Conservation (phyloP, 2,329 filamentous ascomycete genomes). For the Pseudocercospora fijiensis region DNA sequence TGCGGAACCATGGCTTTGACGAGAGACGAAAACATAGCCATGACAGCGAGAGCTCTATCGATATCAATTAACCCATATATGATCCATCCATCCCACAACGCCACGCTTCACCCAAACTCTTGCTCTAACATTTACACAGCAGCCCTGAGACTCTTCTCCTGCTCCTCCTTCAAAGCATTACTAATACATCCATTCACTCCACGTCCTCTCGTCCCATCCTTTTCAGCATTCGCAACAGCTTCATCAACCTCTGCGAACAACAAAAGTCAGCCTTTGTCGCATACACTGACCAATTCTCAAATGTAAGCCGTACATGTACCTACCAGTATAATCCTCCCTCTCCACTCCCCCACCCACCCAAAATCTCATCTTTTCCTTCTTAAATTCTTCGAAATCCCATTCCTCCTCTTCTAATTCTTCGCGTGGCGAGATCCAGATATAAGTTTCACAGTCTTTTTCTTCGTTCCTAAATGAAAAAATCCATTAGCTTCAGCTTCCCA, state of each 20-base stretch:
- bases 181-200: constrained; percentile 45
- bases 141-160: constrained; percentile 8
- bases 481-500: too few species aligned
- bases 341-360: constrained; percentile 53
- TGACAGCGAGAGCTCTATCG: background rate
- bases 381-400: constrained; percentile 88
- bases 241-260: constrained; percentile 46
- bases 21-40: background rate
- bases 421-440: constrained; percentile 53
- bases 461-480: background rate
- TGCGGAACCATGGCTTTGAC: background rate
- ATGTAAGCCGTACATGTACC: too few species aligned
- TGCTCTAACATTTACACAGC: background rate
- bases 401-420: constrained; percentile 66
- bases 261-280: constrained; percentile 8
- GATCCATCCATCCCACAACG: background rate
- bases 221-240: constrained; percentile 39
- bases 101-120: background rate
- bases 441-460: constrained; percentile 48
- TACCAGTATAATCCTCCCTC: constrained; percentile 47
- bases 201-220: constrained; percentile 49
- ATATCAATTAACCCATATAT: background rate
- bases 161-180: constrained; percentile 33
- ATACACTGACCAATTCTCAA: constrained; percentile 33
- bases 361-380: constrained; percentile 66